Evolutionary conservation across 306 rosid species (phyloP), one percentile per base, ranked within the genome.

Genomic region (Gillenia trifoliata): DNA sequence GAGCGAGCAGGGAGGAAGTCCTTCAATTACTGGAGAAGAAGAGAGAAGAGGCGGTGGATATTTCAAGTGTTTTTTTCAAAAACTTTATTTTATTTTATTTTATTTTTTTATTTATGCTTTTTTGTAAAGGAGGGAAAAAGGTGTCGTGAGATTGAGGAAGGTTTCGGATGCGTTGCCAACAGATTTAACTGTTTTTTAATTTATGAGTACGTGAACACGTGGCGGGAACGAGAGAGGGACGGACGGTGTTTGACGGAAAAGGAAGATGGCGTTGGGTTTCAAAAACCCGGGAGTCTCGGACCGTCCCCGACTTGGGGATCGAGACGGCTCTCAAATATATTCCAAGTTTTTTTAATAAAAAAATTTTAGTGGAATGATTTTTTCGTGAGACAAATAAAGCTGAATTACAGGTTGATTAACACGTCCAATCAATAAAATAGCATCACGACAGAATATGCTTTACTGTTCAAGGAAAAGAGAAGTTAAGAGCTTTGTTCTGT

Each of bases 131-230:
- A 29, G 6, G 60, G 36, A 8, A 31, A 54, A 23, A 50, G 26
- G 41, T 75, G 64, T 6, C 88, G 77, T 85, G 85, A 50, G n/a
- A 41, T 22, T 0, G 76, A 67, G 85, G 52, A 41, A 81, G 54
- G 78, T 62, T 12, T 71, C 29, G 5, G 49, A 52, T 64, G 45
- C 75, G 30, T 8, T n/a, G n/a, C n/a, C n/a, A 75, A 64, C 57
- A 66, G 71, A 28, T 71, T 75, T 65, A 29, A 20, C 75, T 54
- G 75, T 11, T 2, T 61, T 8, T 0, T 12, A 61, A 28, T 25
- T n/a, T 26, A 16, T 11, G 0, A 11, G 38, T 20, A 1, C 6
- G 2, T 5, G 12, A 47, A 79, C 79, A 61, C 71, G 40, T 74
- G 79, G 75, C 28, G 67, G 6, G 11, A 29, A 29, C 19, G 11